phyloP scores from a whole-genome alignment of 805 yeast species.

The Saccharomycopsis vini region DNA sequence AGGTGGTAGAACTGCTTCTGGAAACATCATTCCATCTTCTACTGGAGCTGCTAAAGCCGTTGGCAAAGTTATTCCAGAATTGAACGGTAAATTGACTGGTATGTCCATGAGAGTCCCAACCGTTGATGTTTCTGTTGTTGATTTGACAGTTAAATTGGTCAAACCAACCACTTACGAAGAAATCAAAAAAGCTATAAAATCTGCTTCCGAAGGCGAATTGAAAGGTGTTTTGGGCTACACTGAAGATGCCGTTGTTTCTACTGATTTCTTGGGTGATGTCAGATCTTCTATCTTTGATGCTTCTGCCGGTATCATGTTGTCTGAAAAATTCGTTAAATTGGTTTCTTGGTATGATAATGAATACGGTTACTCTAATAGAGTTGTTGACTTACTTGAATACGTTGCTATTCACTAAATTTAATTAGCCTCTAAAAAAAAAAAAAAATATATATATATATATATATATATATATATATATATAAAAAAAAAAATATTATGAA shows the following conservation, averaged over 20 bases:
- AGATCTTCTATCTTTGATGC: slow-evolving; percentile 63
- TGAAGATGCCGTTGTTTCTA: slow-evolving; percentile 61
- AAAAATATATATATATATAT: no score
- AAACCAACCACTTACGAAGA: slow-evolving; percentile 51
- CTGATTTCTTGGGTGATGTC: slow-evolving; percentile 56
- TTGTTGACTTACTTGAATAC: slow-evolving; percentile 60
- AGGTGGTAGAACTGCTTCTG: slow-evolving; percentile 74
- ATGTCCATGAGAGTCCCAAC: slow-evolving; percentile 71
- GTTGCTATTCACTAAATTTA: no score
- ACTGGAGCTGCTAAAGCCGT: slow-evolving; percentile 76
- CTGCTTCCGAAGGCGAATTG: slow-evolving; percentile 49
- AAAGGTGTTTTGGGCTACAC: slow-evolving; percentile 64
- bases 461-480: no score
- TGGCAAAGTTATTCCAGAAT: slow-evolving; percentile 64
- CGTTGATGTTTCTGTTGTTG: slow-evolving; percentile 64
- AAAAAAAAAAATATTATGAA: no score
- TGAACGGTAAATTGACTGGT: slow-evolving; percentile 67
- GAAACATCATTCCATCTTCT: slow-evolving; percentile 66
- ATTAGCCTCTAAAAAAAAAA: no score
- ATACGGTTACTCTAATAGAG: slow-evolving; percentile 71
- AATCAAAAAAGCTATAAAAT: slow-evolving; percentile 50
- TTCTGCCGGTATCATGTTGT: slow-evolving; percentile 60
- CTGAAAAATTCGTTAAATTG: slow-evolving; percentile 63
- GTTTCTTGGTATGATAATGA: slow-evolving; percentile 70
- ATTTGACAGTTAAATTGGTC: slow-evolving; percentile 55